A percentile compares a stretch with the other conserved stretches of the same genome.
phyloP scores from a whole-genome alignment of 176 grass and related monocot genomes.

The Raddia guianensis region DNA sequence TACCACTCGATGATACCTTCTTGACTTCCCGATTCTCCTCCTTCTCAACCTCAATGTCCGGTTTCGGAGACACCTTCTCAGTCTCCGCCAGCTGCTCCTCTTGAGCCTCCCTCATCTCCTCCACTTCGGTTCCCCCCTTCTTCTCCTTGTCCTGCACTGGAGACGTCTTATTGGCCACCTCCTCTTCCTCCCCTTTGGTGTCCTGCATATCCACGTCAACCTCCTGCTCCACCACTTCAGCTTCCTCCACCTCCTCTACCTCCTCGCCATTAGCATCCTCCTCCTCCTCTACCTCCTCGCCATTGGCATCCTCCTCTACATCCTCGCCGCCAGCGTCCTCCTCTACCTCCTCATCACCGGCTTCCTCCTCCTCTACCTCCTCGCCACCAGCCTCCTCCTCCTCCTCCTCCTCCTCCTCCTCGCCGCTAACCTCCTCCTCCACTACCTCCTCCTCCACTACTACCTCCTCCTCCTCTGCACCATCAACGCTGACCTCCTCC shows the following conservation, averaged over 20 bases:
- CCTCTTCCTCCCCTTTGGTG: neutral
- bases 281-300: neutral
- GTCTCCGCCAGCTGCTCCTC: neutral
- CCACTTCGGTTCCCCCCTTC: neutral
- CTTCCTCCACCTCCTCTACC: neutral
- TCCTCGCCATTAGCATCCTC: neutral
- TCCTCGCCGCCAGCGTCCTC: neutral
- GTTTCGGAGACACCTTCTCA: neutral
- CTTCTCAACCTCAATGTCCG: neutral
- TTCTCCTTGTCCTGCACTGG: neutral
- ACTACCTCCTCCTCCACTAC: neutral
- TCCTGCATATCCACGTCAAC: neutral
- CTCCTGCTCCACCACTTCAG: neutral
- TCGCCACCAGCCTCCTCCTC: neutral
- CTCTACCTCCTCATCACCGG: neutral
- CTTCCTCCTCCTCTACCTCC: neutral
- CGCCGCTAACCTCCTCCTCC: neutral
- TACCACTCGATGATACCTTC: neutral
- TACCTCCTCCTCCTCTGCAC: neutral
- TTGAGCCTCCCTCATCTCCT: neutral
- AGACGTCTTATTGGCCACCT: neutral
- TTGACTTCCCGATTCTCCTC: neutral
- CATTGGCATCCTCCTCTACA: neutral
- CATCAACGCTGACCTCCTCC: neutral
- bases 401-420: neutral